phyloP scores from a whole-genome alignment of 2,329 filamentous ascomycete species.

The Zymoseptoria pseudotritici region DNA sequence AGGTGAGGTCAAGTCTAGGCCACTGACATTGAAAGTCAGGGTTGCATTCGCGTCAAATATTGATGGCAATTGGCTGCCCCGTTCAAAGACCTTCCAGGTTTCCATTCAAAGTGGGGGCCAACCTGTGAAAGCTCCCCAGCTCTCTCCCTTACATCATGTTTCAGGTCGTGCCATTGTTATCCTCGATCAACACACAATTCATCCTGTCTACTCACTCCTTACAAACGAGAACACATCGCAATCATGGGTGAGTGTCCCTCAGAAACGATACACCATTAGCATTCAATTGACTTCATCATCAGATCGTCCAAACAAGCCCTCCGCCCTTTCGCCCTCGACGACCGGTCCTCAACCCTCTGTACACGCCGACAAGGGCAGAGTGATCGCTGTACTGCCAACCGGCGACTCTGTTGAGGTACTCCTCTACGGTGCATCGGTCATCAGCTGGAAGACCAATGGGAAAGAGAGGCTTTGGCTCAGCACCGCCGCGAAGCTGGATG shows the following conservation, averaged over 20 bases:
- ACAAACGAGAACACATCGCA: not conserved
- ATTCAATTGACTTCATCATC: not conserved
- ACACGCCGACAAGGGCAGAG: conserved; percentile 60
- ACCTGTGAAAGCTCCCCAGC: not conserved
- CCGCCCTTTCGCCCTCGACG: conserved; percentile 58
- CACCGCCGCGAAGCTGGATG: conserved; percentile 62
- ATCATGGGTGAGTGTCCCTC: not conserved
- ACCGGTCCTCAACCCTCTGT: conserved; percentile 65
- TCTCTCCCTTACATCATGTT: not conserved
- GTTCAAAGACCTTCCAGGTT: not conserved
- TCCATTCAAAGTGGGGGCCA: not conserved
- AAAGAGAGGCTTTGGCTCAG: conserved; percentile 34
- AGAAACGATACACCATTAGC: not conserved
- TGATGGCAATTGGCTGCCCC: not conserved
- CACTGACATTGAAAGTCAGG: too few species aligned
- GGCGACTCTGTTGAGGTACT: conserved; percentile 81
- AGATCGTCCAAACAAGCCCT: conserved; percentile 77
- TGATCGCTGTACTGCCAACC: conserved; percentile 73
- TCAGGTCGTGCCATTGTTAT: not conserved
- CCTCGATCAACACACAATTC: not conserved
- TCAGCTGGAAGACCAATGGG: conserved; percentile 79
- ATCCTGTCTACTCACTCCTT: not conserved
- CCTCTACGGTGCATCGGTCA: conserved; percentile 86
- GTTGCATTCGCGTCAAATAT: not conserved
- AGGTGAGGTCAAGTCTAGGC: too few species aligned